Evolutionary conservation across 306 rosid genomes (phyloP), one percentile per base, ranked within the genome.

Genomic region (Trichosanthes truncata): DNA sequence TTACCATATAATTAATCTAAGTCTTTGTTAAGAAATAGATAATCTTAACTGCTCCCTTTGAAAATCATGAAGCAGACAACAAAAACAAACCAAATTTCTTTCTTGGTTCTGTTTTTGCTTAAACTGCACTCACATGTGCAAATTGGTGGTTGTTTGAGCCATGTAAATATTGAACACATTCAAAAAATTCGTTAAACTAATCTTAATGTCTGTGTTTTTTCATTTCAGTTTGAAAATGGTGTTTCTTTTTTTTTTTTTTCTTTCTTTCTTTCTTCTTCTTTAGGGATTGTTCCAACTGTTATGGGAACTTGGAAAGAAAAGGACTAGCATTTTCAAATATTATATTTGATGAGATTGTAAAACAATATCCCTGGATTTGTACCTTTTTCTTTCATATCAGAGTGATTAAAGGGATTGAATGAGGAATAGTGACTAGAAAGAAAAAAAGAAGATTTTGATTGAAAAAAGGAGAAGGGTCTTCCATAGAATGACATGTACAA

Each of bases 11-110:
- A 73, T 84, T 85, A 66, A 38, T 66, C 86, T 36, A 20, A 31
- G 5, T 82, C 82, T 87, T 82, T 79, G 60, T 84, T 86, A 85
- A 81, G 86, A 83, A 79, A 85, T 80, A 86, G 80, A 81, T 81
- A 80, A 86, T 84, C 88, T 87, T 83, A 74, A 96, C 98, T 89
- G 89, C 99, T 90, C 98, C 94, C 91, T 91, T 90, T 85, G 97
- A 96, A 93, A 91, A 89, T 84, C 77, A 88, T 88, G 93, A 88
- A 90, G 85, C 82, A 84, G 93, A 94, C 97, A 91, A 89, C 83
- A 6, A 89, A 68, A 74, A 82, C 85, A 49, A 69, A 49, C 81
- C 82, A 88, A 83, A 85, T 78, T 86, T 78, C 26, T 66, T 59
- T 41, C 45, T 77, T 86, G 83, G 83, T 65, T 86, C 87, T 74